These are phyloP conservation scores for Sphaceloma murrayae DNA, from an alignment of 2,329 filamentous ascomycete species.

Conservation along the genomic window DNA sequence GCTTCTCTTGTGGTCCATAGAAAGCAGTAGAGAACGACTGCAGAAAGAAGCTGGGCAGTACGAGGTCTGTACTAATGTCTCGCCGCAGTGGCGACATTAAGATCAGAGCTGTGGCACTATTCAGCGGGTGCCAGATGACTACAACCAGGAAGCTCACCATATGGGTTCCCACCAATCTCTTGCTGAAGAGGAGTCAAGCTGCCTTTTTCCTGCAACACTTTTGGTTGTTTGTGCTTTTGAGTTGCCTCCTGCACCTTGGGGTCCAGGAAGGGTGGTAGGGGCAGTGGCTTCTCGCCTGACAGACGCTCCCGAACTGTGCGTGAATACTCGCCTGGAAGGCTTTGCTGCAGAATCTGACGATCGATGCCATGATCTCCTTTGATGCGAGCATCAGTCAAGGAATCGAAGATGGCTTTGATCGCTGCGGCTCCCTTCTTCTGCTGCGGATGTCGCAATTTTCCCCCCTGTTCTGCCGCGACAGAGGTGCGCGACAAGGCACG, in stretches of 20 bases:
- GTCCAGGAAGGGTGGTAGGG: slow-evolving; percentile 16
- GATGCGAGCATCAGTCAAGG: too few species aligned
- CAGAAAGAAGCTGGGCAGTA: slow-evolving; percentile 11
- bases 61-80: slow-evolving; percentile 17
- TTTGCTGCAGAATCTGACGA: too few species aligned
- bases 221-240: slow-evolving; percentile 33
- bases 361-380: too few species aligned
- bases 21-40: slow-evolving; percentile 4
- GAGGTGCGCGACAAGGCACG: too few species aligned
- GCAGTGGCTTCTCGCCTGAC: slow-evolving; percentile 2
- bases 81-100: not conserved
- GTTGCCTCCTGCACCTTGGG: not conserved
- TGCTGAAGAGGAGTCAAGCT: slow-evolving; percentile 45
- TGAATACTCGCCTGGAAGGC: not conserved
- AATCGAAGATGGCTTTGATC: too few species aligned
- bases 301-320: not conserved
- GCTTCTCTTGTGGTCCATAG: too few species aligned
- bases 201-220: slow-evolving; percentile 33
- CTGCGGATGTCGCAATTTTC: too few species aligned
- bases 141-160: slow-evolving; percentile 42
- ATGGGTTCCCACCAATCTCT: slow-evolving; percentile 53
- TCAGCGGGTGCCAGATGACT: too few species aligned
- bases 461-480: too few species aligned
- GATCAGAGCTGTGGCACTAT: slow-evolving; percentile 1
- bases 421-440: too few species aligned